These are phyloP conservation scores for Pseudogymnoascus sp. DNA, from an alignment of 2,329 filamentous ascomycete genomes.

Conservation along the genomic window DNA sequence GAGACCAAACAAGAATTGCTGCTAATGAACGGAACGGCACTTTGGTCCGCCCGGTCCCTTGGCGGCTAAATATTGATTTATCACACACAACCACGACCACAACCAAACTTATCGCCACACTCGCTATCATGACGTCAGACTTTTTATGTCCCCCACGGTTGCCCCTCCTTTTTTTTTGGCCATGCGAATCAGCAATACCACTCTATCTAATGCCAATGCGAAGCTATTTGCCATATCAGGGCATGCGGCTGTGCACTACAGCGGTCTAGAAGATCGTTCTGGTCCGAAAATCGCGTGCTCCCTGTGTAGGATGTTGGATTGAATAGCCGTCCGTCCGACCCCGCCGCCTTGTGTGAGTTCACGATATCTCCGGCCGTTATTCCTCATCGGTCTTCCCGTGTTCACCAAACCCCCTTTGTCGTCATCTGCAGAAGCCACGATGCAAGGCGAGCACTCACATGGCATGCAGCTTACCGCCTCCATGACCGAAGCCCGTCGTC, in stretches of 20 bases:
- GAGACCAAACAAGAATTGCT: not conserved
- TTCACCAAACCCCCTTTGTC: not conserved
- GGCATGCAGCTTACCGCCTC: not conserved
- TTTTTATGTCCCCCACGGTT: not conserved
- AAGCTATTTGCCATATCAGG: not conserved
- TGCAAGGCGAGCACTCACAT: not conserved
- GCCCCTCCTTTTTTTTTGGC: not conserved
- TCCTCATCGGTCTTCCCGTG: not conserved
- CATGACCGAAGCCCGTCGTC: not conserved
- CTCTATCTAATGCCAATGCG: not conserved
- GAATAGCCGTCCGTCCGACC: not conserved
- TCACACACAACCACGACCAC: not conserved
- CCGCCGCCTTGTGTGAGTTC: not conserved
- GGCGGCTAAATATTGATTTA: constrained; percentile 1
- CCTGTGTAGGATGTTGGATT: not conserved
- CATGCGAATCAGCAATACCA: not conserved
- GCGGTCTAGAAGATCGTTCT: not conserved
- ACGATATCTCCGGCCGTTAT: not conserved
- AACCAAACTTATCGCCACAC: not conserved
- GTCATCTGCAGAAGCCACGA: not conserved
- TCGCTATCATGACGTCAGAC: not conserved
- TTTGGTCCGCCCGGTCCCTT: not conserved
- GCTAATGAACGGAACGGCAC: not conserved
- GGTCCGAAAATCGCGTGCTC: not conserved
- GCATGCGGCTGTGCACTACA: not conserved